Percentiles rank a stretch among this genome's conserved stretches.
These are phyloP conservation scores for Globisporangium irregulare DNA, from an alignment of 352 stramenopile genomes.

Conservation along the genomic window DNA sequence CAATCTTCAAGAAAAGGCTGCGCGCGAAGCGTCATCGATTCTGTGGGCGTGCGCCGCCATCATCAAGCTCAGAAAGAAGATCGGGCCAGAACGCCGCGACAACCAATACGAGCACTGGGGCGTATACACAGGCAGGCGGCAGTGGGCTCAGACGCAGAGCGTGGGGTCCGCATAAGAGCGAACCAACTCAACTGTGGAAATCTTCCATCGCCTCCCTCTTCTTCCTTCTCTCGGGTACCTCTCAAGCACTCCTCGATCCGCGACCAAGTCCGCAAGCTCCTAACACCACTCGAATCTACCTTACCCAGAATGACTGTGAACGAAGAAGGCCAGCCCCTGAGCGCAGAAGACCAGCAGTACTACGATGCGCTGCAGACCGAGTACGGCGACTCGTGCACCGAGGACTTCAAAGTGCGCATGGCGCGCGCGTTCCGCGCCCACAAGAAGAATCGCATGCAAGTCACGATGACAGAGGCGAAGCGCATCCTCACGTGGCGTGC, in stretches of 20 bases:
- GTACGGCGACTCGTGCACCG: conserved; percentile 50
- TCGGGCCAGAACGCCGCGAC: conserved; percentile 5
- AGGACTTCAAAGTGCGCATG: conserved; percentile 63
- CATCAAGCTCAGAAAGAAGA: not conserved
- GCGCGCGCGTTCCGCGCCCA: conserved; percentile 55
- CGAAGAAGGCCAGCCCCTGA: conserved; percentile 50
- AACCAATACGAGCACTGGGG: conserved; percentile 1
- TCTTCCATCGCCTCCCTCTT: not conserved
- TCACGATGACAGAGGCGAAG: conserved; percentile 60
- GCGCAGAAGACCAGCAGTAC: conserved; percentile 48
- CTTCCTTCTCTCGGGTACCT: not conserved
- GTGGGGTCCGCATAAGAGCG: not conserved
- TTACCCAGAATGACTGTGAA: conserved; percentile 26
- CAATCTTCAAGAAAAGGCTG: not conserved
- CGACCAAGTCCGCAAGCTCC: not conserved
- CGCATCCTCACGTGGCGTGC: conserved; percentile 61
- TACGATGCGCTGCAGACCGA: conserved; percentile 55
- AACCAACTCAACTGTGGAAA: not conserved
- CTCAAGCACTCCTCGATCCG: conserved; percentile 1
- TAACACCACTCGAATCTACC: not conserved
- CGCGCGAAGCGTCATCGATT: conserved; percentile 5
- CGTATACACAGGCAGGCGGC: not conserved
- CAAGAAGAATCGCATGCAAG: conserved; percentile 69
- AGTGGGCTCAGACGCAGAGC: not conserved
- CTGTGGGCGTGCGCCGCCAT: not conserved